These are phyloP conservation scores for Hyphopichia khmerensis DNA, from an alignment of 1,139 yeast genomes.

Conservation along the genomic window DNA sequence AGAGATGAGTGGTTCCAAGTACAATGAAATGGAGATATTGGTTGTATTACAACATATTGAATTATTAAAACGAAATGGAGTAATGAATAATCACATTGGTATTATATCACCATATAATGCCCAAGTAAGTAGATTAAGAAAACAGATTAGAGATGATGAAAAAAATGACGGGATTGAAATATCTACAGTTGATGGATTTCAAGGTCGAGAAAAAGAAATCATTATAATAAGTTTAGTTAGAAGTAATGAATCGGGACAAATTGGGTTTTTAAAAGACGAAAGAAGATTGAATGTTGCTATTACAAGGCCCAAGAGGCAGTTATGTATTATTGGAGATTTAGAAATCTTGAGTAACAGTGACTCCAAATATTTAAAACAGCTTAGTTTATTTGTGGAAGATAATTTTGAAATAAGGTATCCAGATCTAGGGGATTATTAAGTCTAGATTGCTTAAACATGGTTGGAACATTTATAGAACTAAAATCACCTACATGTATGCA, in stretches of 20 bases:
- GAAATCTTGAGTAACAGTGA: constrained; percentile 51
- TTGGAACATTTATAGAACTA: no score
- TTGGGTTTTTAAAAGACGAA: constrained; percentile 75
- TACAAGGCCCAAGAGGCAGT: constrained; percentile 83
- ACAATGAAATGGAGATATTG: constrained; percentile 70
- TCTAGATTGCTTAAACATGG: no score
- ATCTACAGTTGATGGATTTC: constrained; percentile 50
- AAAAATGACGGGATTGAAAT: constrained; percentile 29
- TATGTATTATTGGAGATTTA: constrained; percentile 84
- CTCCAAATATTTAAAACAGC: constrained; percentile 51
- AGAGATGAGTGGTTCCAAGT: constrained; percentile 49
- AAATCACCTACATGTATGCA: no score
- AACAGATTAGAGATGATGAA: constrained; percentile 25
- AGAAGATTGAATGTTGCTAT: constrained; percentile 85
- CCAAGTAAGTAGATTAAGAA: constrained; percentile 67
- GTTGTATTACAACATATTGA: constrained; percentile 59
- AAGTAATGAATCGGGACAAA: constrained; percentile 51
- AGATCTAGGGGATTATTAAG: constrained; percentile 28
- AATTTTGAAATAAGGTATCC: constrained; percentile 73
- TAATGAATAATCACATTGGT: constrained; percentile 59
- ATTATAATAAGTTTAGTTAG: constrained; percentile 54
- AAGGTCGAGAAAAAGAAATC: constrained; percentile 74
- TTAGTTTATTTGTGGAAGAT: constrained; percentile 75
- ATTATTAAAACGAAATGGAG: constrained; percentile 47
- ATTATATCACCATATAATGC: constrained; percentile 88